A percentile compares a stretch with the other conserved stretches of the same genome.
Evolutionary conservation across 2,329 filamentous ascomycete genomes (phyloP).

Genomic region (Thyridium curvatum): DNA sequence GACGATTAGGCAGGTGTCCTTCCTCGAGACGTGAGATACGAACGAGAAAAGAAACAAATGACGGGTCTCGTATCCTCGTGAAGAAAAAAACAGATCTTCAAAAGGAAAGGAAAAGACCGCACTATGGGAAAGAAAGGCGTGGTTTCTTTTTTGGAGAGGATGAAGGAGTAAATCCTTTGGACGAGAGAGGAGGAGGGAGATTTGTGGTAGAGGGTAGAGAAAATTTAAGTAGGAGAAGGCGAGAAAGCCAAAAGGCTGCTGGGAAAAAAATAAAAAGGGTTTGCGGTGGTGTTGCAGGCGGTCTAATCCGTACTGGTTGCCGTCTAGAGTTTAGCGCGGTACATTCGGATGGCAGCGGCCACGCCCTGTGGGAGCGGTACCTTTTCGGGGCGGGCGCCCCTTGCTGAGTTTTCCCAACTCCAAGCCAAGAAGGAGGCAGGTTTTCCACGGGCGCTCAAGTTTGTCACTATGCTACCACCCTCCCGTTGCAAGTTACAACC

Average conservation of each 20-base stretch:
- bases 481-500: too few species aligned
- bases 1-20: conserved; percentile 1
- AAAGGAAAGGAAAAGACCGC: conserved; percentile 34
- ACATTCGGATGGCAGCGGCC: too few species aligned
- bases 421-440: too few species aligned
- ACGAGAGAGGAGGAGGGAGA: conserved; percentile 15
- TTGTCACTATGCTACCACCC: too few species aligned
- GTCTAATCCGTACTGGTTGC: too few species aligned
- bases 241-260: conserved; percentile 9
- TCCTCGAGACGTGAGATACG: conserved; percentile 9
- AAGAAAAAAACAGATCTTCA: conserved; percentile 35
- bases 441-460: too few species aligned
- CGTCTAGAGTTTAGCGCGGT: too few species aligned
- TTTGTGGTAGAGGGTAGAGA: conserved; percentile 10
- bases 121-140: conserved; percentile 20
- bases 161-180: conserved; percentile 25
- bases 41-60: conserved; percentile 11
- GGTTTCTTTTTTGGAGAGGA: conserved; percentile 10
- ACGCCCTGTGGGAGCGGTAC: too few species aligned
- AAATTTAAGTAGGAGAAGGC: conserved; percentile 2
- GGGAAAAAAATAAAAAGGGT: conserved; percentile 13
- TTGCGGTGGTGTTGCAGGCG: conserved; percentile 11
- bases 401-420: too few species aligned
- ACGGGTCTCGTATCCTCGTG: conserved; percentile 27
- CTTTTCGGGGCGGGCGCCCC: too few species aligned